Evolutionary conservation across 2,329 filamentous ascomycete species (phyloP).

Genomic region (Botrytis galanthina): DNA sequence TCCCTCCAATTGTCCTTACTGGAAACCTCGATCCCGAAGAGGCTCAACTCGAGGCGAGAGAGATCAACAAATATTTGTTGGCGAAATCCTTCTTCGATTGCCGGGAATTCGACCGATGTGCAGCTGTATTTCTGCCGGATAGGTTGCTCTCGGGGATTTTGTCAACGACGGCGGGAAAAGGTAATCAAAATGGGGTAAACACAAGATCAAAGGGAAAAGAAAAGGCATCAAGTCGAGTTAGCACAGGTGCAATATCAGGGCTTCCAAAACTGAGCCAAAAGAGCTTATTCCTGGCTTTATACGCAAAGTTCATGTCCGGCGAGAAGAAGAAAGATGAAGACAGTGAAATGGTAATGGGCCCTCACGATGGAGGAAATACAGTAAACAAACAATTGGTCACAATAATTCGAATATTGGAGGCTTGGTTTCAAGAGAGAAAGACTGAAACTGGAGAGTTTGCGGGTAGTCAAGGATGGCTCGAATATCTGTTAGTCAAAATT

Average conservation of each 20-base stretch:
- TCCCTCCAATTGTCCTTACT: conserved; percentile 50
- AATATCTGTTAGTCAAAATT: conserved; percentile 61
- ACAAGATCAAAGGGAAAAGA: conserved; percentile 63
- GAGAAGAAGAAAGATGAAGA: conserved; percentile 97
- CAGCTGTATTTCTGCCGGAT: conserved; percentile 82
- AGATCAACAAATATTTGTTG: conserved; percentile 80
- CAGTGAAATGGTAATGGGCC: conserved; percentile 94
- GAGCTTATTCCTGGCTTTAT: conserved; percentile 86
- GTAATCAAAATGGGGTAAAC: conserved; percentile 41
- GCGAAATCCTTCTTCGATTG: conserved; percentile 96
- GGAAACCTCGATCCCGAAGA: conserved; percentile 68
- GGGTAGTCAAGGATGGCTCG: conserved; percentile 85
- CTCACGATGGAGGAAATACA: conserved; percentile 80
- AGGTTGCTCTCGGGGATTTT: conserved; percentile 69
- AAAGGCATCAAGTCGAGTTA: conserved; percentile 32
- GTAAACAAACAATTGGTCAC: conserved; percentile 80
- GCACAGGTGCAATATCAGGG: conserved; percentile 18
- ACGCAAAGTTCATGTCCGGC: conserved; percentile 87
- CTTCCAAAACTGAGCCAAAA: conserved; percentile 75
- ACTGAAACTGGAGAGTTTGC: conserved; percentile 56
- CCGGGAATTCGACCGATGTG: conserved; percentile 90
- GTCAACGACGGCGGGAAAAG: conserved; percentile 43
- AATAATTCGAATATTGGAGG: conserved; percentile 72
- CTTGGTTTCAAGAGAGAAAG: conserved; percentile 71
- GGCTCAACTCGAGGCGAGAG: conserved; percentile 71